These are phyloP conservation scores for Daldinia eschscholtzii DNA, from an alignment of 2,329 filamentous ascomycete species.

Conservation along the genomic window DNA sequence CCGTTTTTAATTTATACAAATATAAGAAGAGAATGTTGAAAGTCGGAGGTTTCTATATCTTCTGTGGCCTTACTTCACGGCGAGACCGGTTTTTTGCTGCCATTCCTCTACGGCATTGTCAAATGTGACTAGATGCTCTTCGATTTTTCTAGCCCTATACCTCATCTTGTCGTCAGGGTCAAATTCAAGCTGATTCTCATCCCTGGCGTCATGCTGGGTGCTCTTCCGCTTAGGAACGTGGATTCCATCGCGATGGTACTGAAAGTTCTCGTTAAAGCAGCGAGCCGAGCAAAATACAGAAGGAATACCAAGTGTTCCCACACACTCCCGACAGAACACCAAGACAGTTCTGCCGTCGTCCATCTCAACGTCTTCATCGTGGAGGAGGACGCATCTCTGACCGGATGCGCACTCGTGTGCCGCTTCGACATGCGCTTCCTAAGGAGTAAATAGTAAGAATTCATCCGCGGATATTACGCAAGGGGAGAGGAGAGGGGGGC, in stretches of 20 bases:
- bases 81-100: constrained; percentile 40
- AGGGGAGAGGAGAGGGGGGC: too few species aligned
- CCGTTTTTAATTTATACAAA: neutral
- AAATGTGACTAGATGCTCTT: constrained; percentile 48
- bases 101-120: constrained; percentile 47
- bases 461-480: neutral
- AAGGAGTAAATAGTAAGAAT: constrained; percentile 44
- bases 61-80: constrained; percentile 21
- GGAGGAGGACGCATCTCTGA: constrained; percentile 56
- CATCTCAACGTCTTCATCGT: constrained; percentile 59
- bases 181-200: constrained; percentile 48
- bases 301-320: constrained; percentile 53
- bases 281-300: constrained; percentile 59
- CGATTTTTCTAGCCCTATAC: constrained; percentile 49
- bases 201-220: constrained; percentile 46
- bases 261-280: constrained; percentile 60
- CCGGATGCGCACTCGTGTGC: constrained; percentile 59
- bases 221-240: constrained; percentile 51
- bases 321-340: constrained; percentile 59
- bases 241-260: constrained; percentile 55
- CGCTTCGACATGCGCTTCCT: constrained; percentile 57
- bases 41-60: neutral
- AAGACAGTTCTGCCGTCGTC: constrained; percentile 49
- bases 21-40: neutral
- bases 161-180: constrained; percentile 43